These are phyloP conservation scores for Ustilago loliicola DNA, from an alignment of 1,284 basidiomycete species.

Conservation along the genomic window DNA sequence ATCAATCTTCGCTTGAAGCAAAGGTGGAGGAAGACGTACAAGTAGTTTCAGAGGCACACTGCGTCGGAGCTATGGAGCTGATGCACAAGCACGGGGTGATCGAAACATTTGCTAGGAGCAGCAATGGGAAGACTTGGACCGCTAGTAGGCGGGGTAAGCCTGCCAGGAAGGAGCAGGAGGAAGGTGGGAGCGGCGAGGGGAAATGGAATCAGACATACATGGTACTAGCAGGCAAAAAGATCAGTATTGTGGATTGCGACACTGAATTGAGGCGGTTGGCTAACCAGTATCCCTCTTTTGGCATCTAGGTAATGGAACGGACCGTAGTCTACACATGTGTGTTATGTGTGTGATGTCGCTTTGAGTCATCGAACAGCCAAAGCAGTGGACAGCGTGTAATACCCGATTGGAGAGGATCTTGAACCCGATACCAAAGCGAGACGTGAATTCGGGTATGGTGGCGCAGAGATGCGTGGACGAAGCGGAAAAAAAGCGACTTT, in stretches of 20 bases:
- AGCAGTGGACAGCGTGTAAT: background rate
- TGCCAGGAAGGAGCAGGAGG: background rate
- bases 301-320: conserved; percentile 23
- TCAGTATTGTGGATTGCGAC: conserved; percentile 54
- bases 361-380: background rate
- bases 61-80: conserved; percentile 36
- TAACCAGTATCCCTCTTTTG: conserved; percentile 51
- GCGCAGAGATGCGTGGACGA: conserved; percentile 14
- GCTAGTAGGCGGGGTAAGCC: conserved; percentile 21
- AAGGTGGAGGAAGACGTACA: conserved; percentile 36
- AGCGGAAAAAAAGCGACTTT: conserved; percentile 29
- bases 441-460: background rate
- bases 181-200: background rate
- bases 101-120: conserved; percentile 51
- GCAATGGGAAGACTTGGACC: conserved; percentile 53
- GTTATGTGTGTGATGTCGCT: background rate
- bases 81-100: conserved; percentile 38
- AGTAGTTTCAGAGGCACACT: conserved; percentile 44
- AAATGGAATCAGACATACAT: conserved; percentile 41
- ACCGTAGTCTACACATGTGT: background rate
- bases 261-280: conserved; percentile 45
- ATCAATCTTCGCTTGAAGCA: conserved; percentile 31
- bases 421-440: background rate
- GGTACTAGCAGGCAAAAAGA: conserved; percentile 50
- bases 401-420: background rate